Base-by-base conservation (phyloP, 2,329 filamentous ascomycete species). In the Myriosclerotinia duriaeana region DNA sequence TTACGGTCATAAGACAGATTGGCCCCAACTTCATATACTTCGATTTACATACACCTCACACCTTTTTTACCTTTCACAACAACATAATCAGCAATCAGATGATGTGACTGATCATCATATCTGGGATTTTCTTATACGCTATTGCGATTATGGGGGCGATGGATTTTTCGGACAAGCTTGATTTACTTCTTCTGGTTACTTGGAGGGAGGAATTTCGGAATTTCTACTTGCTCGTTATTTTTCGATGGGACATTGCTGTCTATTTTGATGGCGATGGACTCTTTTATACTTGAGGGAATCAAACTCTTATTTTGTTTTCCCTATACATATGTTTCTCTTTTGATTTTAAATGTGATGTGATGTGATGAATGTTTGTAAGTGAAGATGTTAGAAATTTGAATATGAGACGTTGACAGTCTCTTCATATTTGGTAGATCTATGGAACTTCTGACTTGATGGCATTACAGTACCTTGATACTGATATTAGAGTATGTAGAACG, bases 261-360 rank as follows among this genome's bases (percentile, higher is more conserved):
- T 48, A 15, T 3, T 38, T 50, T 9, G 20, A 61, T 40, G 58
- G 58, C 20, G n/a, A 26, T 38, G 44, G 7, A 5, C 34, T 30
- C n/a, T 50, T 61, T 61, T 60, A 60, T 40, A 61, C 44, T 50
- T 5, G 2, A 26, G 58, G 44, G 42, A 61, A 61, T 61, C 44
- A 61, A 50, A 61, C 44, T 61, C 58, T 61, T 61, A 61, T 61
- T 61, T 61, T 61, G 58, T n/a, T 40, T 61, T 61, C 58, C 34
- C 44, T 52, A 50, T 61, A 61, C 17, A 12, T 20, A 22, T 61
- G 58, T 52, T 26, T 14, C 34, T 22, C 8, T 40, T 61, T 61
- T 12, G 30, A 12, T 2, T 11, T 38, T 36, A 11, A 44, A 50
- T 50, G 30, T 60, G 30, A 60, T 61, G 20, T 60, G 42, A 56